Evolutionary conservation across 2,329 filamentous ascomycete species (phyloP).

Genomic region (Stylonectria norvegica): DNA sequence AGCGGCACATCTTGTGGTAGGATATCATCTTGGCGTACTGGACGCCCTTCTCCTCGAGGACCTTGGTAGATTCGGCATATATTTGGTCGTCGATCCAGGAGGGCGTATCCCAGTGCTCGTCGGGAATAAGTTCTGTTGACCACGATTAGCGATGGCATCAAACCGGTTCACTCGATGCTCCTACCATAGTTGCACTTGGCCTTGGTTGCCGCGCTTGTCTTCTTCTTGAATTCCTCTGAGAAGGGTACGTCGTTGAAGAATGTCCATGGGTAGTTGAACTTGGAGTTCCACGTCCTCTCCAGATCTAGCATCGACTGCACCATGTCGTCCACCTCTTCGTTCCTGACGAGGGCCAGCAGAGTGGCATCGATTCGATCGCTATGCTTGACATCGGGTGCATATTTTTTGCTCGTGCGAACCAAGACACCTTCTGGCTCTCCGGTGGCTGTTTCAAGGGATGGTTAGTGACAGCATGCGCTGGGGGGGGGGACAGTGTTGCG

Average conservation of each 20-base stretch:
- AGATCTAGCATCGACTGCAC: conserved; percentile 86
- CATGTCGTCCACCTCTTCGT: conserved; percentile 81
- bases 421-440: conserved; percentile 78
- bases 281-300: conserved; percentile 93
- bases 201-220: conserved; percentile 78
- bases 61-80: conserved; percentile 77
- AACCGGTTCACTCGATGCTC: no score
- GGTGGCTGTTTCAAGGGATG: conserved; percentile 64
- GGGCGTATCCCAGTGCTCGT: conserved; percentile 90
- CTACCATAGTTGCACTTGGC: conserved; percentile 82
- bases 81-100: conserved; percentile 89
- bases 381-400: conserved; percentile 70
- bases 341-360: conserved; percentile 85
- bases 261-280: conserved; percentile 99
- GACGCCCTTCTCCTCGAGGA: conserved; percentile 78
- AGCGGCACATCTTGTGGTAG: conserved; percentile 98
- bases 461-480: conserved; percentile 14
- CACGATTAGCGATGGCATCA: conserved; percentile 2
- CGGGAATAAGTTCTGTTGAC: conserved; percentile 74
- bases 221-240: conserved; percentile 84
- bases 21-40: conserved; percentile 87
- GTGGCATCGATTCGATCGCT: conserved; percentile 90
- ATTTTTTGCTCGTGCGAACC: conserved; percentile 70
- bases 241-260: conserved; percentile 98
- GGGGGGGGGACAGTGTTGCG: conserved; percentile 1